phyloP scores from a whole-genome alignment of 2,329 filamentous ascomycete genomes.

The Trichophyton rubrum region DNA sequence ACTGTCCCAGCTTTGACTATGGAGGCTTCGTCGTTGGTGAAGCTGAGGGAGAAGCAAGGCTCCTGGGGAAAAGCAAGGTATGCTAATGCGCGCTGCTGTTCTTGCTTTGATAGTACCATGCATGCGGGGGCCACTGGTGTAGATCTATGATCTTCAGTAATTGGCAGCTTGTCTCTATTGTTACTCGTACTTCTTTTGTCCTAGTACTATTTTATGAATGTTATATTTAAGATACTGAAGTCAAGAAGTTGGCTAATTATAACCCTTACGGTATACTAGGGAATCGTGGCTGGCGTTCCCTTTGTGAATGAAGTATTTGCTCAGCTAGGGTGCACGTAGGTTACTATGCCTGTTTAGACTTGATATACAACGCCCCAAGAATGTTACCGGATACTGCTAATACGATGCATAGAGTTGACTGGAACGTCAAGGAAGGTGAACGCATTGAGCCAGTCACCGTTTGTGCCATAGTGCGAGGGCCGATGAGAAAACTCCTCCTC shows the following conservation, averaged over 20 bases:
- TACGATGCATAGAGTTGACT: constrained; percentile 51
- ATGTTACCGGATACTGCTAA: not conserved
- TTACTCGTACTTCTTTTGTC: not conserved
- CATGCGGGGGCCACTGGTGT: not conserved
- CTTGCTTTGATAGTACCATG: not conserved
- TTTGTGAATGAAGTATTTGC: constrained; percentile 91
- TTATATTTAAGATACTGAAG: not conserved
- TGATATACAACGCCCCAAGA: not conserved
- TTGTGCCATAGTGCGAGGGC: constrained; percentile 74
- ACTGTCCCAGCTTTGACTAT: constrained; percentile 93
- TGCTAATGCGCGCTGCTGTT: constrained; percentile 5
- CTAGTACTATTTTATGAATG: not conserved
- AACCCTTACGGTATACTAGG: constrained; percentile 31
- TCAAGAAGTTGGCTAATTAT: not conserved
- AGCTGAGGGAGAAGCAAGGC: constrained; percentile 30
- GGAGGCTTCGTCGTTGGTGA: constrained; percentile 88
- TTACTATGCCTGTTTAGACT: not conserved
- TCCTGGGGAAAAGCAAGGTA: constrained; percentile 47
- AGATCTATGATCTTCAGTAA: not conserved
- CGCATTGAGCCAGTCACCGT: constrained; percentile 50
- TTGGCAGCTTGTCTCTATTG: not conserved
- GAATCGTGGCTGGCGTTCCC: constrained; percentile 78
- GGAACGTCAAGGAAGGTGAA: constrained; percentile 68
- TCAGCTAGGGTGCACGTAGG: constrained; percentile 69
- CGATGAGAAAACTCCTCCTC: constrained; percentile 71